Evolutionary conservation across 805 yeast species (phyloP), one percentile per base, ranked within the genome.

Genomic region (Myxozyma melibiosi): DNA sequence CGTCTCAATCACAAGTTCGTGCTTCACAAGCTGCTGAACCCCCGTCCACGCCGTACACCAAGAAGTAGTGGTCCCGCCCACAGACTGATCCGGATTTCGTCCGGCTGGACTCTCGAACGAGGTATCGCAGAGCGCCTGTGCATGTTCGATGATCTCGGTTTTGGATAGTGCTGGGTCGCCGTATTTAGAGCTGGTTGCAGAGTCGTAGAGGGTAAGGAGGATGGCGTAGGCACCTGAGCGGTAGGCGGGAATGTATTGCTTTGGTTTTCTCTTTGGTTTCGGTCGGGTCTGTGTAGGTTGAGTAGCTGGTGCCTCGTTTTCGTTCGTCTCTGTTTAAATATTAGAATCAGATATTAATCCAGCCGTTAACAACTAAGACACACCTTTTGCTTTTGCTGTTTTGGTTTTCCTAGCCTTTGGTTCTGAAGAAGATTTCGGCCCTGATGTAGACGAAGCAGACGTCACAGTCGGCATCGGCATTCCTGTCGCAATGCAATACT

Each of bases 211-310:
- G 0, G 84, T 84, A 18, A 89, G 59, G 18, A 90, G 65, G 7
- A 90, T 86, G 0, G 94, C 96, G 73, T 88, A 91, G 0, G 88
- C 95, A 1, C 97, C 97, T 0, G 94, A 83, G 34, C 91, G 73
- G 58, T 83, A 82, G 46, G 76, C 78, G 0, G 97, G 97, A 0
- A 90, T 78, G 69, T 87, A 90, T 35, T 71, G 75, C 43, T 71
- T 68, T 62, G 65, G 67, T n/a, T 56, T 52, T 45, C 39, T 55
- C 14, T 22, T 38, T 24, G 46, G 37, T 11, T 27, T 14, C 16
- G 13, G 2, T 43, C 20, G 30, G 2, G 20, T 24, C 22, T 27
- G n/a, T 18, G 48, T 30, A 9, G 22, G 2, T 31, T 16, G 8
- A 2, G 39, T 20, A 11, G 39, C 18, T 13, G 40, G 47, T 13